Evolutionary conservation across 2,329 filamentous ascomycete species (phyloP).

Genomic region (Xylariales sp.): DNA sequence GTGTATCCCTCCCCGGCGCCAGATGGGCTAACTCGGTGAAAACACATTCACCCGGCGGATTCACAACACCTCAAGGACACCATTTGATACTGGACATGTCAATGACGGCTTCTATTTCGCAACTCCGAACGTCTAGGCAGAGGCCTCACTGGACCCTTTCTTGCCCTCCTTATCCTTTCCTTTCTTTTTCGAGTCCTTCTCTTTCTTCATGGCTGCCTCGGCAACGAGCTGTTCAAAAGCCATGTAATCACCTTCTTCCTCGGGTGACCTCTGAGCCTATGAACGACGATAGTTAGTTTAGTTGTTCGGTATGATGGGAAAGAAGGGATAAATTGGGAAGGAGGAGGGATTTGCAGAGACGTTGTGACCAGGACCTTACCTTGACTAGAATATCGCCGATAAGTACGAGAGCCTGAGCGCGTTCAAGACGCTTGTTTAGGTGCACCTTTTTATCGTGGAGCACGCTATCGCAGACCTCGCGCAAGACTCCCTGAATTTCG

Average conservation of each 20-base stretch:
- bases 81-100: background rate
- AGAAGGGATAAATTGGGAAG: background rate
- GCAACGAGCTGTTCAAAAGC: slow-evolving; percentile 98
- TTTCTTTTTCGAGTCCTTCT: slow-evolving; percentile 80
- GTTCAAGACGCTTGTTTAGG: slow-evolving; percentile 86
- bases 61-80: background rate
- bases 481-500: slow-evolving; percentile 94
- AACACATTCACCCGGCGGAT: background rate
- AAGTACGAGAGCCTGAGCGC: slow-evolving; percentile 88
- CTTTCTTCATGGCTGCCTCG: slow-evolving; percentile 95
- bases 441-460: slow-evolving; percentile 83
- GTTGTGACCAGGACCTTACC: slow-evolving; percentile 62
- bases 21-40: too few species aligned
- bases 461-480: slow-evolving; percentile 92
- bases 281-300: slow-evolving; percentile 25
- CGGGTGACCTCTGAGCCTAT: slow-evolving; percentile 86
- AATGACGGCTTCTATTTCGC: slow-evolving; percentile 40
- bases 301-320: background rate
- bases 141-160: slow-evolving; percentile 40
- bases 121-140: slow-evolving; percentile 36
- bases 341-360: background rate
- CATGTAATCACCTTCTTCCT: slow-evolving; percentile 99
- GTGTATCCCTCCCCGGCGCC: background rate
- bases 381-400: slow-evolving; percentile 90
- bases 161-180: slow-evolving; percentile 65